phyloP scores from a whole-genome alignment of 2,329 filamentous ascomycete species.

The Diaporthe australafricana region DNA sequence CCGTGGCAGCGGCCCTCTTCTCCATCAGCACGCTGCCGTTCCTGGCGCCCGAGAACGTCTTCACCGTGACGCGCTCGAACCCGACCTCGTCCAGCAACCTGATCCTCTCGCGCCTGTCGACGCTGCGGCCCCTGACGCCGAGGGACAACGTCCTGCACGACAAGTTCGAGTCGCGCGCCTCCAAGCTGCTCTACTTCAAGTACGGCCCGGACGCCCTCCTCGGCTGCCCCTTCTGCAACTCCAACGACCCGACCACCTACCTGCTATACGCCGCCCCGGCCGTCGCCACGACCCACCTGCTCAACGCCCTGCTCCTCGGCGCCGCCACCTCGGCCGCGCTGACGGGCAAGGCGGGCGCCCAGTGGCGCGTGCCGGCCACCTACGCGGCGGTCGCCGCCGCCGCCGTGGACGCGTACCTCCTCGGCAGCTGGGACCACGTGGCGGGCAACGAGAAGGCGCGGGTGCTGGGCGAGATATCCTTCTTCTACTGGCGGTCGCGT shows the following conservation, averaged over 20 bases:
- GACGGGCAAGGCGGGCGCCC: slow-evolving; percentile 70
- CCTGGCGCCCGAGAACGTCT: slow-evolving; percentile 84
- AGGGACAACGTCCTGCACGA: slow-evolving; percentile 74
- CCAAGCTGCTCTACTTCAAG: slow-evolving; percentile 83
- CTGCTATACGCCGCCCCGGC: slow-evolving; percentile 84
- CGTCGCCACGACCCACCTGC: slow-evolving; percentile 80
- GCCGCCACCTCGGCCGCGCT: slow-evolving; percentile 77
- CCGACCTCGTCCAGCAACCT: slow-evolving; percentile 88
- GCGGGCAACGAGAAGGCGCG: slow-evolving; percentile 72
- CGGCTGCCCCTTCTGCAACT: slow-evolving; percentile 83
- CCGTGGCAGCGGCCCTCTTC: slow-evolving; percentile 61
- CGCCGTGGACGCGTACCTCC: slow-evolving; percentile 73
- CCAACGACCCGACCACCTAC: slow-evolving; percentile 77
- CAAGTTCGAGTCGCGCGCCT: slow-evolving; percentile 77
- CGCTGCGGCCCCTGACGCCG: slow-evolving; percentile 67
- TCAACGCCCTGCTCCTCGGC: slow-evolving; percentile 80
- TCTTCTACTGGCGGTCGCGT: slow-evolving; percentile 78
- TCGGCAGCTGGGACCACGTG: slow-evolving; percentile 71
- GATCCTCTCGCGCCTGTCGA: slow-evolving; percentile 80
- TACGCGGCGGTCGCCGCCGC: slow-evolving; percentile 70
- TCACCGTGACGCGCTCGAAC: slow-evolving; percentile 80
- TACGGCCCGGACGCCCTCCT: slow-evolving; percentile 81
- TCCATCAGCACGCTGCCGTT: slow-evolving; percentile 73
- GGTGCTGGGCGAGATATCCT: slow-evolving; percentile 72
- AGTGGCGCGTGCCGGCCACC: slow-evolving; percentile 79